A percentile compares a stretch with the other conserved stretches of the same genome.
Conservation (phyloP, 441 rosid genomes). For the Rhodomyrtus psidioides region DNA sequence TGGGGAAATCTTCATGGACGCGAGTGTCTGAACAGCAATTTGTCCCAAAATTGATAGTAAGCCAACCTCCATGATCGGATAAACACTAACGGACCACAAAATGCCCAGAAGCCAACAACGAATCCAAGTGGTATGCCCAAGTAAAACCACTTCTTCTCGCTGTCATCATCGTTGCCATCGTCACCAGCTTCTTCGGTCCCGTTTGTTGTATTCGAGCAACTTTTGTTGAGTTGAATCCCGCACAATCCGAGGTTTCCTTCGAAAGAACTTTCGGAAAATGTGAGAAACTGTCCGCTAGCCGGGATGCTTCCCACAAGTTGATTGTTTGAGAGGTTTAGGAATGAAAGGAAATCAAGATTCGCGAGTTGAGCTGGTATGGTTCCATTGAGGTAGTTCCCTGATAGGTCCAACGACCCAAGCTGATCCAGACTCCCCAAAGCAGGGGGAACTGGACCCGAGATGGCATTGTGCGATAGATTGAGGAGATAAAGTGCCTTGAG, state of each 20-base stretch:
- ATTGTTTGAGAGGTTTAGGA: not conserved
- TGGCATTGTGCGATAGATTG: not conserved
- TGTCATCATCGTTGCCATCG: not conserved
- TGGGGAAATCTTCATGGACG: too few species aligned
- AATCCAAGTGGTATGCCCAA: not conserved
- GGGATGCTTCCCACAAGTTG: not conserved
- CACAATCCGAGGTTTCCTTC: not conserved
- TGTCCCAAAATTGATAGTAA: too few species aligned
- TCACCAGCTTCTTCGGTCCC: not conserved
- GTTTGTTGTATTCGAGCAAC: not conserved
- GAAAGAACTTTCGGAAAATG: fast-evolving
- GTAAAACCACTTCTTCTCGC: not conserved
- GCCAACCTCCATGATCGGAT: too few species aligned
- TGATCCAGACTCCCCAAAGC: not conserved
- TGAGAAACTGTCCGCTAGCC: not conserved
- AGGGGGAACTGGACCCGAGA: not conserved
- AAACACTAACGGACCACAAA: too few species aligned
- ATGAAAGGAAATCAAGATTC: not conserved
- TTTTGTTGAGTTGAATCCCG: not conserved
- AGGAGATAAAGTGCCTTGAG: not conserved
- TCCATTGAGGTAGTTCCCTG: not conserved
- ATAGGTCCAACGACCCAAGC: not conserved
- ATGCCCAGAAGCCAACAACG: too few species aligned
- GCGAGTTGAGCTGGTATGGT: fast-evolving
- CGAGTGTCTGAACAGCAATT: too few species aligned